phyloP scores from a whole-genome alignment of 2,329 filamentous ascomycete genomes.

The Hymenoscyphus fraxineus region DNA sequence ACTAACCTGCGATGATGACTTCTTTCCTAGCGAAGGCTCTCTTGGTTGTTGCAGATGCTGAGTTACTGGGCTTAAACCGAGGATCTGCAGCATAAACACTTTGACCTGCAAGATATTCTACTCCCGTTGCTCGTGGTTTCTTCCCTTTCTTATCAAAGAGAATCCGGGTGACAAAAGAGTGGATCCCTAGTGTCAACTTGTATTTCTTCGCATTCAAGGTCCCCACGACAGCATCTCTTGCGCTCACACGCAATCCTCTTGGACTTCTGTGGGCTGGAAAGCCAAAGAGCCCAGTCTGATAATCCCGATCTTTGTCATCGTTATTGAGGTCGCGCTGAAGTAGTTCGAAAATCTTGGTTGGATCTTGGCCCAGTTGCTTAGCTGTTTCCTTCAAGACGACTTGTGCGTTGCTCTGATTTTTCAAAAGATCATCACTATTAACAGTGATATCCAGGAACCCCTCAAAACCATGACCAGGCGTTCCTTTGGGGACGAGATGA shows the following conservation, averaged over 20 bases:
- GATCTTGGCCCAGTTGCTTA: conserved; percentile 20
- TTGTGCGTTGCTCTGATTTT: conserved; percentile 16
- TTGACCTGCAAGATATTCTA: conserved; percentile 41
- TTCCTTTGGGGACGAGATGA: conserved; percentile 37
- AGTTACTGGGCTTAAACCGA: conserved; percentile 32
- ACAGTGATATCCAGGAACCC: conserved; percentile 32
- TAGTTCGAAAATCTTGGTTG: conserved; percentile 16
- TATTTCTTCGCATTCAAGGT: conserved; percentile 25
- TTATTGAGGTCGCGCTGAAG: conserved; percentile 27
- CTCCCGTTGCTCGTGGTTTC: conserved; percentile 38
- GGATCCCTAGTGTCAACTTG: conserved; percentile 18
- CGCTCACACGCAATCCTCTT: conserved; percentile 21
- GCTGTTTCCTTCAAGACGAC: conserved; percentile 21
- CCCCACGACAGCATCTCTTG: conserved; percentile 29
- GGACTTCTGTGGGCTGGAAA: conserved; percentile 24
- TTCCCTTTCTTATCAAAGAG: conserved; percentile 35
- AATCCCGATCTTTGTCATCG: conserved; percentile 21
- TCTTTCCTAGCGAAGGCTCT: conserved; percentile 31
- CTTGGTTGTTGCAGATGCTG: conserved; percentile 19
- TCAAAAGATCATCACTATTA: conserved; percentile 12
- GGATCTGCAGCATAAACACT: conserved; percentile 43
- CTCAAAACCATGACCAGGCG: conserved; percentile 27
- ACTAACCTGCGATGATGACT: conserved; percentile 36
- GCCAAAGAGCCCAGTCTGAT: conserved; percentile 25
- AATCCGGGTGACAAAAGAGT: conserved; percentile 39